A percentile compares a stretch with the other conserved stretches of the same genome.
phyloP scores from a whole-genome alignment of 2,329 filamentous ascomycete genomes.

The Nothophoma quercina region DNA sequence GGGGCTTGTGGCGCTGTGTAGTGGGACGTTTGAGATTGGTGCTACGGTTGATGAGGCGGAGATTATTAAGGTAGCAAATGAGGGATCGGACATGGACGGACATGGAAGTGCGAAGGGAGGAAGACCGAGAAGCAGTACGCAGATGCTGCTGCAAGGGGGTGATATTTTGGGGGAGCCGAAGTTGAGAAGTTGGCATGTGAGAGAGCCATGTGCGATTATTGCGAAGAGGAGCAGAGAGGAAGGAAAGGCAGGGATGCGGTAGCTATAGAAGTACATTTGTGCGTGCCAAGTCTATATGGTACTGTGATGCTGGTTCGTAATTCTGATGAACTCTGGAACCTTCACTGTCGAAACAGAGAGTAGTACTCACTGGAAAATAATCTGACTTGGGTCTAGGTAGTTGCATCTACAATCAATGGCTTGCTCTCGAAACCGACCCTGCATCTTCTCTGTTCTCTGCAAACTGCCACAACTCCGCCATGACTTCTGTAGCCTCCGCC shows the following conservation, averaged over 20 bases:
- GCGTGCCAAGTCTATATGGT: background rate
- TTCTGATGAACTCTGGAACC: no score
- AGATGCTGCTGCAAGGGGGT: constrained; percentile 35
- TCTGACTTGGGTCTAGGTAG: no score
- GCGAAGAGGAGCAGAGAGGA: constrained; percentile 31
- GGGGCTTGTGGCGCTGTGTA: constrained; percentile 77
- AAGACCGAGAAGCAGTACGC: constrained; percentile 35
- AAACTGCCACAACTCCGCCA: no score
- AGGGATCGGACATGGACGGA: background rate
- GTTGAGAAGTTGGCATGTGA: constrained; percentile 55
- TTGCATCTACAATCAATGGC: no score
- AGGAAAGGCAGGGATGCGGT: background rate
- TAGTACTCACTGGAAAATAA: no score
- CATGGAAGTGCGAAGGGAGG: constrained; percentile 18
- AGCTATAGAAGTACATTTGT: background rate
- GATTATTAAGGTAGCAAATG: constrained; percentile 48
- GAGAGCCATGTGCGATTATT: constrained; percentile 55
- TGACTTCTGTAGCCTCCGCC: no score
- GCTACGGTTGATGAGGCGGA: constrained; percentile 83
- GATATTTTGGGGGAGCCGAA: constrained; percentile 45
- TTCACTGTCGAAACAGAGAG: no score
- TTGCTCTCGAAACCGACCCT: no score
- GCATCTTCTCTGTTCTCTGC: no score
- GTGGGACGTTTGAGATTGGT: constrained; percentile 82
- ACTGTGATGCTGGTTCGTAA: no score